Evolutionary conservation across 345 rosid genomes (phyloP).

Genomic region (Raphanus raphanistrum): DNA sequence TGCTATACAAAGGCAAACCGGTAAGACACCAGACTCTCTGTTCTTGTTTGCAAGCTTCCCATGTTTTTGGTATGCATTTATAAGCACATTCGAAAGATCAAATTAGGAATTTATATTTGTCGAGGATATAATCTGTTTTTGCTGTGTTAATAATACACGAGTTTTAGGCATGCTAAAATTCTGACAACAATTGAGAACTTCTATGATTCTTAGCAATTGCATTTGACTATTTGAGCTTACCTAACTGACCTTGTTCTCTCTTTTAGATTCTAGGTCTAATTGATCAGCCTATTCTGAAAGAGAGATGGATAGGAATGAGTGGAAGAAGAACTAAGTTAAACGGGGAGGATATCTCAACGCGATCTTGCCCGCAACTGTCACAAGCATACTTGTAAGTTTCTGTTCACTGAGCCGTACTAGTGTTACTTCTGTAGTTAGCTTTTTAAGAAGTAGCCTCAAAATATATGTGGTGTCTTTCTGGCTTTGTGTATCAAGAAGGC

Average conservation of each 20-base stretch:
- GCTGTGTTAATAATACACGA: not conserved
- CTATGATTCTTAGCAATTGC: conserved; percentile 5
- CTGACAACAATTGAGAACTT: not conserved
- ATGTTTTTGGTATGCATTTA: conserved; percentile 8
- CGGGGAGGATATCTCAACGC: conserved; percentile 71
- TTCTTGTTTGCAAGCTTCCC: conserved; percentile 18
- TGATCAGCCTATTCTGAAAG: conserved; percentile 84
- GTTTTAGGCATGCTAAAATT: conserved; percentile 11
- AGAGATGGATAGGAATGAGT: conserved; percentile 86
- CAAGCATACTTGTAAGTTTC: conserved; percentile 83
- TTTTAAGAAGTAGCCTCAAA: not conserved
- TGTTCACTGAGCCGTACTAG: not conserved
- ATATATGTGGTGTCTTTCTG: conserved; percentile 4
- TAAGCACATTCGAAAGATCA: not conserved
- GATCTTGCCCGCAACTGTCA: conserved; percentile 63
- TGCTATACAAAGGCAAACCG: conserved; percentile 75
- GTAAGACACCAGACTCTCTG: conserved; percentile 47
- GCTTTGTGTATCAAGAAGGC: not conserved
- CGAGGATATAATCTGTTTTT: not conserved
- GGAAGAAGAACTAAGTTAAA: conserved; percentile 79
- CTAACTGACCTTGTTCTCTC: conserved; percentile 15
- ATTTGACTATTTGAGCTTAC: conserved; percentile 24
- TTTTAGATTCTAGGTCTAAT: conserved; percentile 85
- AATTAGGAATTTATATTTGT: not conserved
- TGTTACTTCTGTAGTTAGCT: conserved; percentile 12